These are phyloP conservation scores for Aureobasidium musti DNA, from an alignment of 2,329 filamentous ascomycete genomes.

Conservation along the genomic window DNA sequence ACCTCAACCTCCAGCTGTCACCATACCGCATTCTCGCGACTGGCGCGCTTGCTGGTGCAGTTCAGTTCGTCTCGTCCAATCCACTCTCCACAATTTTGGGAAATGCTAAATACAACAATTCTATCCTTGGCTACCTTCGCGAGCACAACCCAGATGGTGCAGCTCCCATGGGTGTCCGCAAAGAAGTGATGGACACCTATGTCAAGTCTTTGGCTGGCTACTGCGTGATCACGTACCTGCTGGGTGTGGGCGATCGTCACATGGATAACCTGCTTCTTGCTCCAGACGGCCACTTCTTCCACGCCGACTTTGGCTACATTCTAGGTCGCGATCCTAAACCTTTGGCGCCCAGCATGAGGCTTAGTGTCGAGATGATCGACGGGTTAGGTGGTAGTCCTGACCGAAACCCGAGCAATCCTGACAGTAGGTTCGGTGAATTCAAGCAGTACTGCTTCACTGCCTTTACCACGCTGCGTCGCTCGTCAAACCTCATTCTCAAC, in stretches of 20 bases:
- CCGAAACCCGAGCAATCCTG: conserved; percentile 30
- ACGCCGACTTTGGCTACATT: conserved; percentile 98
- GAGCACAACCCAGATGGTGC: conserved; percentile 84
- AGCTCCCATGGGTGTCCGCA: conserved; percentile 80
- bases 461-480: conserved; percentile 87
- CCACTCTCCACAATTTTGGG: conserved; percentile 75
- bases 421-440: conserved; percentile 75
- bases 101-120: conserved; percentile 73
- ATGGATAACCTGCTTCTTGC: conserved; percentile 91
- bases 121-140: conserved; percentile 77
- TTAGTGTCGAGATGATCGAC: conserved; percentile 97
- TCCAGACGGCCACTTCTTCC: conserved; percentile 93
- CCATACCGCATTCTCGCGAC: conserved; percentile 97
- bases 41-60: conserved; percentile 81
- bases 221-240: conserved; percentile 96
- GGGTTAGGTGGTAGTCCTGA: conserved; percentile 77
- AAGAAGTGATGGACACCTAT: conserved; percentile 92
- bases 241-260: conserved; percentile 94
- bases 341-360: conserved; percentile 95
- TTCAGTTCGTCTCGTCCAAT: conserved; percentile 82
- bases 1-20: conserved; percentile 89
- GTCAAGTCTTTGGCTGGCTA: conserved; percentile 96
- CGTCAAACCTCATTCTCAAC: conserved; percentile 87
- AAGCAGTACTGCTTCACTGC: conserved; percentile 96
- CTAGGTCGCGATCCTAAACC: conserved; percentile 96